Evolutionary conservation across 2,329 filamentous ascomycete genomes (phyloP).

Genomic region (Aspergillus ruber): DNA sequence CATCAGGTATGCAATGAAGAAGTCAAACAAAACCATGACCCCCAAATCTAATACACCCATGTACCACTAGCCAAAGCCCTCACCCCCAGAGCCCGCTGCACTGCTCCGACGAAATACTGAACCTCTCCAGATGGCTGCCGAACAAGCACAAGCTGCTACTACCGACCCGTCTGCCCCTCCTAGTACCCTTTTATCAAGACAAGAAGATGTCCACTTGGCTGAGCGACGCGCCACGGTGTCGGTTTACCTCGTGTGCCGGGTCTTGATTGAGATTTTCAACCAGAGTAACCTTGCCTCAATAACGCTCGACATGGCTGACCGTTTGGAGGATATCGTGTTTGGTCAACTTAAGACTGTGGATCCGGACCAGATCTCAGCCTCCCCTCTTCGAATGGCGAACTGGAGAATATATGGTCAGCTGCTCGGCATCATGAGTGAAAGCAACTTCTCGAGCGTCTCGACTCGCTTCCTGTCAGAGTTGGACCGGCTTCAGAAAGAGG

Average conservation of each 20-base stretch:
- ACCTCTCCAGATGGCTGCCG: constrained; percentile 48
- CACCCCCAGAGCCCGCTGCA: constrained; percentile 35
- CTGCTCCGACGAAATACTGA: constrained; percentile 70
- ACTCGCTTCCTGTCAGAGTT: constrained; percentile 76
- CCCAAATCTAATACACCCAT: background rate
- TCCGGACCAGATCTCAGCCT: constrained; percentile 63
- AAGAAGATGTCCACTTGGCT: constrained; percentile 69
- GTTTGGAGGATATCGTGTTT: constrained; percentile 92
- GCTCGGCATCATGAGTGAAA: constrained; percentile 90
- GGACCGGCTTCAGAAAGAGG: constrained; percentile 68
- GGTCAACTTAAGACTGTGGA: constrained; percentile 88
- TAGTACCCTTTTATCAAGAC: constrained; percentile 41
- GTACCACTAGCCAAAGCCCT: constrained; percentile 20
- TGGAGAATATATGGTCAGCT: constrained; percentile 93
- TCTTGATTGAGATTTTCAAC: constrained; percentile 86
- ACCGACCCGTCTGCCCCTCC: constrained; percentile 17
- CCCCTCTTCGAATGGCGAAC: constrained; percentile 81
- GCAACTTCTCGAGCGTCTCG: constrained; percentile 80
- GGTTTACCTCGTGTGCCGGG: constrained; percentile 90
- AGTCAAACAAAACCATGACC: constrained; percentile 20
- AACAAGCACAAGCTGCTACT: constrained; percentile 19
- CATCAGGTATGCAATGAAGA: constrained; percentile 21
- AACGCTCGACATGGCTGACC: constrained; percentile 85
- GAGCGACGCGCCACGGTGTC: constrained; percentile 90
- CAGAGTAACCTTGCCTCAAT: constrained; percentile 79